phyloP scores from a whole-genome alignment of 192 early-diverging fungal species.

The Backusella luteola region DNA sequence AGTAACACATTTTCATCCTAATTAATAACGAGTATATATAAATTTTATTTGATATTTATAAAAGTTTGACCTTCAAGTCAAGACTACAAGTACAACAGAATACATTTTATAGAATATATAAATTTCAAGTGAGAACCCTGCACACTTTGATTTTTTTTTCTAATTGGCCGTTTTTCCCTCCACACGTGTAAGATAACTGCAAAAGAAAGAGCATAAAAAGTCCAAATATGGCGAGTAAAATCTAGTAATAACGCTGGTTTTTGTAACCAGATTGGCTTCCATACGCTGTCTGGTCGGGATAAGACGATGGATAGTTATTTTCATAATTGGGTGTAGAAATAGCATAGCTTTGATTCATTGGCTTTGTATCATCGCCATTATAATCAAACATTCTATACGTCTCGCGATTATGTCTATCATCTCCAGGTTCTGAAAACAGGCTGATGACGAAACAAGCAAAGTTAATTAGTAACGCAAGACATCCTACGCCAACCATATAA shows the following conservation, averaged over 20 bases:
- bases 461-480: neutral
- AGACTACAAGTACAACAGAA: neutral
- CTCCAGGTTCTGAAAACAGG: neutral
- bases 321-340: neutral
- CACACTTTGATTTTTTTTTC: neutral
- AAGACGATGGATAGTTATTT: neutral
- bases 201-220: neutral
- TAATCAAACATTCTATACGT: neutral
- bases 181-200: neutral
- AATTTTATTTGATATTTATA: neutral
- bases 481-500: constrained; percentile 8
- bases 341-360: neutral
- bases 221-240: neutral
- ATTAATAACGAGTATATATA: neutral
- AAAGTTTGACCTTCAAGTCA: neutral
- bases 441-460: neutral
- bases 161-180: neutral
- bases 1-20: neutral
- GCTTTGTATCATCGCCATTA: neutral
- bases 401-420: neutral
- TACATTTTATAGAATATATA: neutral
- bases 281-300: neutral
- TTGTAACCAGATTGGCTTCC: neutral
- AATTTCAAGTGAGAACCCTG: neutral
- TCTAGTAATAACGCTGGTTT: neutral